These are phyloP conservation scores for Candida alai DNA, from an alignment of 805 yeast genomes.

Conservation along the genomic window DNA sequence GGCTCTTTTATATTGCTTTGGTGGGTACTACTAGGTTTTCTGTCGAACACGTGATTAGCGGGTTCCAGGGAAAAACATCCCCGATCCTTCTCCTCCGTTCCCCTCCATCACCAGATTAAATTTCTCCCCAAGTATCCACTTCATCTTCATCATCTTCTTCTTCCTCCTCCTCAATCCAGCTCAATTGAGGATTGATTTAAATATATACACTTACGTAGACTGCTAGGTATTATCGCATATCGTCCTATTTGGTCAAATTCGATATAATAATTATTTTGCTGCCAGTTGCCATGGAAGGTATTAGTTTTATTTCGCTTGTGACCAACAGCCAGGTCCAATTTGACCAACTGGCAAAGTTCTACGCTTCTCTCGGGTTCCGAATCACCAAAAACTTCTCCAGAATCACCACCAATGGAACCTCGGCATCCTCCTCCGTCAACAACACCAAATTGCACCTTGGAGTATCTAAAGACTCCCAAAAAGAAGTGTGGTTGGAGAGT, in stretches of 20 bases:
- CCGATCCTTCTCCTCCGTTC: no score
- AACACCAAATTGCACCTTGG: constrained; percentile 41
- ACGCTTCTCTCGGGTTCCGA: constrained; percentile 57
- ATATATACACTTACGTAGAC: background rate
- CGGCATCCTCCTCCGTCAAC: constrained; percentile 21
- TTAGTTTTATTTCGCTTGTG: constrained; percentile 60
- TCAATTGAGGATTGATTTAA: background rate
- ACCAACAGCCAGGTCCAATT: constrained; percentile 48
- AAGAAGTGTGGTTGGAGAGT: constrained; percentile 70
- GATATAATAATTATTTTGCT: no score
- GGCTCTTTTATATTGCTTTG: no score
- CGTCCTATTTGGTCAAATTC: no score
- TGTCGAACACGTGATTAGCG: no score
- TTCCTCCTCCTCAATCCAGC: no score
- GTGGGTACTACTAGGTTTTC: no score
- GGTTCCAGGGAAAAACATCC: no score
- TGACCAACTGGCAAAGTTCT: constrained; percentile 50
- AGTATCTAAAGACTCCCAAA: constrained; percentile 59
- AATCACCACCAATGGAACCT: constrained; percentile 34
- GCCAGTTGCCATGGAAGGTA: constrained; percentile 22
- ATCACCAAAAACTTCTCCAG: constrained; percentile 59
- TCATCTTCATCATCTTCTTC: no score
- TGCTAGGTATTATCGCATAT: no score
- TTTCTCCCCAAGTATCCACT: no score
- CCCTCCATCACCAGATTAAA: no score